Base-by-base conservation (phyloP, 495 filamentous ascomycete species). In the Mycothermus thermophilus region DNA sequence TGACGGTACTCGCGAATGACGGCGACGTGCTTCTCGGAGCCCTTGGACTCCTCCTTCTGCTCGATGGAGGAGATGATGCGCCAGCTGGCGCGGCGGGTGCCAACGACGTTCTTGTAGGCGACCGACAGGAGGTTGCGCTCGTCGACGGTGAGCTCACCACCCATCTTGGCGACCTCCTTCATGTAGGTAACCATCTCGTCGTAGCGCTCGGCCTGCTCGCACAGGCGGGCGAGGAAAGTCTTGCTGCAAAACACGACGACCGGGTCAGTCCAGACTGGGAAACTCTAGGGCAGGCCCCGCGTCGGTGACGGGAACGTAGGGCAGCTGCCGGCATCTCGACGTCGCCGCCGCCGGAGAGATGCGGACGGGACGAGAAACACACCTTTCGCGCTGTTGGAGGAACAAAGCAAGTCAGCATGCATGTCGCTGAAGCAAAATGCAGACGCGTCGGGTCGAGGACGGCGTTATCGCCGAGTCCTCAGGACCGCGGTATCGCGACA, bases 101-200 rank as follows among this genome's bases (percentile, higher is more conserved):
- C 90, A 46, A 97, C 88, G 37, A 97, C 90, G 64, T 97, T 97
- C 81, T 97, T 97, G 79, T 97, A 97, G 48, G 90, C 90, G 53
- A 97, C 90, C 36, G 86, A 94, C 30, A 97, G 77, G 29, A 97
- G 83, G 71, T 99, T 99, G 63, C 90, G 85, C 74, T 99, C 90
- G 63, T 99, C 90, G 47, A 96, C 92, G 40, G 80, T 82, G 54
- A 99, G 81, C 62, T 90, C 83, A 49, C 90, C 90, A 47, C 85
- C 90, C 51, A 97, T 75, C 88, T 95, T 93, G 60, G 90, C 90
- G 58, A 99, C 90, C 77, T 94, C 85, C 82, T 99, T 99, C 90
- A 99, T 99, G 73, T 83, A 99, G 55, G 79, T 84, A 50, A 99
- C 90, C 90, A 99, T 99, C 69, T 99, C 90, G 84, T 99, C 90